Base-by-base conservation (phyloP, 208 protist genomes). In the Leishmania major region DNA sequence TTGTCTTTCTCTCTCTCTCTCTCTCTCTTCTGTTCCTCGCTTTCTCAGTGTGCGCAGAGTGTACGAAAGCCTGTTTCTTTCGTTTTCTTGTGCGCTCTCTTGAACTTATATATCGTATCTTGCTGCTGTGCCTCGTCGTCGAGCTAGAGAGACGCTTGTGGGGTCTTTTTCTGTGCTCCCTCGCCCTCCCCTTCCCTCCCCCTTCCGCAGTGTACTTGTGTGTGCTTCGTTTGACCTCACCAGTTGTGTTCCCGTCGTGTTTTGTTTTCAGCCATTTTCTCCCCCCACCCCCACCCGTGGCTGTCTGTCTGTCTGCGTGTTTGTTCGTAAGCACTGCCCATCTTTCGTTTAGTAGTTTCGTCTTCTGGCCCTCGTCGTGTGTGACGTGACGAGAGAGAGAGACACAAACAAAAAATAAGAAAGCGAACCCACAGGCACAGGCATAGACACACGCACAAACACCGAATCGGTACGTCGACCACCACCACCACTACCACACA, bases 21-120 rank as follows among this genome's bases (percentile, higher is more conserved):
- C 19, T 72, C 25, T 40, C 31, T 64, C 25, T 40, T n/a, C 40
- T 81, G 64, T 77, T 70, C 67, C 83, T 82, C 73, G 78, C 64
- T 84, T 84, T 73, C 37, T 10, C 25, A 28, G 13, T n/a, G 31
- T 78, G 57, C 35, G 10, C 67, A 22, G 55, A 19, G 35, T 78
- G 53, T 22, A 45, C 35, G 73, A 43, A 28, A 77, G n/a, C 64
- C 15, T 25, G 64, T 70, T 43, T 70, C 0, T 22, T 25, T 70
- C 0, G 6, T 45, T 35, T 15, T 35, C 2, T 70, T 15, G 15
- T 72, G 19, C 13, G 5, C 55, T 74, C 3, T 70, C 22, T 45
- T 70, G 15, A 6, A 6, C 25, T 43, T 45, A 15, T 43, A 17
- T 37, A 43, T 35, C 4, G 25, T 35, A 17, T 66, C 19, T 35